A percentile compares a stretch with the other conserved stretches of the same genome.
These are phyloP conservation scores for Tricholoma bakamatsutake DNA, from an alignment of 768 basidiomycete genomes.

Conservation along the genomic window DNA sequence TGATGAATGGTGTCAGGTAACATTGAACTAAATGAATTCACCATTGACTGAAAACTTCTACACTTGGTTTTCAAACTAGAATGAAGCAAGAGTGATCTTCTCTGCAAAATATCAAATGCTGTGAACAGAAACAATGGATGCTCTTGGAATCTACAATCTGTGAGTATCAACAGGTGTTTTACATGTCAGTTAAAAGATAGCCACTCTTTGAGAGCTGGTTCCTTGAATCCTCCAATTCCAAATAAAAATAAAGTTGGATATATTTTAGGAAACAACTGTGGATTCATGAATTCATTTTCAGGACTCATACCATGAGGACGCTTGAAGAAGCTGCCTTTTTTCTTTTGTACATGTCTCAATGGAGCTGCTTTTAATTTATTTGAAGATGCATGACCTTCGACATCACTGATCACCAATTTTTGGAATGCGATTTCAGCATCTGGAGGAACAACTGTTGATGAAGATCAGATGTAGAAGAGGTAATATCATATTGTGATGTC, in stretches of 20 bases:
- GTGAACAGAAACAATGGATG: conserved; percentile 36
- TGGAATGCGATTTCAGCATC: background rate
- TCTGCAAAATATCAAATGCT: conserved; percentile 37
- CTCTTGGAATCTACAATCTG: conserved; percentile 28
- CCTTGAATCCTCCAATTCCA: too few relatives aligned
- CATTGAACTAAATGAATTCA: background rate
- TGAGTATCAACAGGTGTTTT: conserved; percentile 23
- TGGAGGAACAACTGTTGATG: too few relatives aligned
- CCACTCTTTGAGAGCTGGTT: rapidly evolving
- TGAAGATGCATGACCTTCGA: background rate
- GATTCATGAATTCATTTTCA: too few relatives aligned
- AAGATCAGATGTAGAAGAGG: background rate
- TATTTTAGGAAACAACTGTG: too few relatives aligned
- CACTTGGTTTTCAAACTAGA: conserved; percentile 23
- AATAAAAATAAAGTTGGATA: too few relatives aligned
- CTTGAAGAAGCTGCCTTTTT: too few relatives aligned
- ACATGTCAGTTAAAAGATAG: conserved; percentile 30
- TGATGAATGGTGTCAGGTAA: background rate
- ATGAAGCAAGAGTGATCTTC: conserved; percentile 22
- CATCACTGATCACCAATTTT: background rate
- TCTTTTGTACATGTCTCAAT: too few relatives aligned
- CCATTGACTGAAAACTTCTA: background rate
- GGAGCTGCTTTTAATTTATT: background rate
- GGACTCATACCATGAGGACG: too few relatives aligned
- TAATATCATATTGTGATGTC: background rate